phyloP scores from a whole-genome alignment of 192 early-diverging fungal genomes.

The Backusella liffmaniae region DNA sequence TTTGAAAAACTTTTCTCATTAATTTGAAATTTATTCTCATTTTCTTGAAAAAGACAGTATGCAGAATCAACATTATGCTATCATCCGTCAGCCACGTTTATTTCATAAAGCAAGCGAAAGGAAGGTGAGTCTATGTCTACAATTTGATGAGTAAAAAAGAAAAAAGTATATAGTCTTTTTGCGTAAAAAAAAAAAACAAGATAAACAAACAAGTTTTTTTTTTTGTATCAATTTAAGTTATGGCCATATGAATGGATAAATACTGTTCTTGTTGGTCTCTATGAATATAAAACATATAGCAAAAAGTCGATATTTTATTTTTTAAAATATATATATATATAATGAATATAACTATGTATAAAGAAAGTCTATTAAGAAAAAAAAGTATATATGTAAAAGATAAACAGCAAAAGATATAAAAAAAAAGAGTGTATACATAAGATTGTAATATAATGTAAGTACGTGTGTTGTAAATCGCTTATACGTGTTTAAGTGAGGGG shows the following conservation, averaged over 20 bases:
- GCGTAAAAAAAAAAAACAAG: not conserved
- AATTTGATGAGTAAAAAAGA: not conserved
- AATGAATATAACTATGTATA: not conserved
- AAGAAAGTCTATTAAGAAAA: not conserved
- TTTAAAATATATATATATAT: not conserved
- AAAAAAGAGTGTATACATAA: slow-evolving; percentile 7
- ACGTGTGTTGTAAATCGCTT: not conserved
- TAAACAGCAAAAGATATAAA: not conserved
- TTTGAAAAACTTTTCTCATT: no score
- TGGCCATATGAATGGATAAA: not conserved
- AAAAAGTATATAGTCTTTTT: not conserved
- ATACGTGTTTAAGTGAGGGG: slow-evolving; percentile 6
- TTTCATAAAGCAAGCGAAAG: not conserved
- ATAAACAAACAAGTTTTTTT: not conserved
- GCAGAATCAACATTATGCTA: not conserved
- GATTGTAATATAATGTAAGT: not conserved
- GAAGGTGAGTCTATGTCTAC: not conserved
- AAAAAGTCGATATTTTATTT: not conserved
- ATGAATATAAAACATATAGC: not conserved
- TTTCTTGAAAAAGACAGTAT: no score
- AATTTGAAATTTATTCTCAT: no score
- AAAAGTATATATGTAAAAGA: slow-evolving; percentile 7
- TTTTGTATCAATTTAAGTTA: not conserved
- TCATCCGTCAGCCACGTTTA: slow-evolving; percentile 3
- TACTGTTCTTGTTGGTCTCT: not conserved